These are phyloP conservation scores for Melampsora larici-populina DNA, from an alignment of 1,284 basidiomycete species.

Conservation along the genomic window DNA sequence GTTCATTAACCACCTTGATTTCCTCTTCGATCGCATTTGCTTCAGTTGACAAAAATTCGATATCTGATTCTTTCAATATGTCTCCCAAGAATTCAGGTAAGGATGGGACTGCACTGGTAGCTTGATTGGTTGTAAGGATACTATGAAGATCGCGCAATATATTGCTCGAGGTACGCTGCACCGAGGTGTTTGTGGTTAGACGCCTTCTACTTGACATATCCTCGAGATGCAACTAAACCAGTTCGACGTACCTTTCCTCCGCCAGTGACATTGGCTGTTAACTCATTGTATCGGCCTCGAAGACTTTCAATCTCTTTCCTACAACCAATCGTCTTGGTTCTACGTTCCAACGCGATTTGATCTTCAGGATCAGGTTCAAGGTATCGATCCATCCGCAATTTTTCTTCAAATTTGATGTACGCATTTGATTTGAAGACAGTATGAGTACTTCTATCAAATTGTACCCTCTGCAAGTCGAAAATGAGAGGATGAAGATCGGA, in stretches of 20 bases:
- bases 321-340: constrained; percentile 66
- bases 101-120: constrained; percentile 49
- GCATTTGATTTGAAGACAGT: constrained; percentile 94
- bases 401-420: constrained; percentile 83
- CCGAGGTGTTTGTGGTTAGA: not conserved
- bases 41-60: constrained; percentile 55
- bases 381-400: constrained; percentile 87
- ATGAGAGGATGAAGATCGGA: not conserved
- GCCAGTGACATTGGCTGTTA: constrained; percentile 63
- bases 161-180: constrained; percentile 60
- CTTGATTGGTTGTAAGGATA: constrained; percentile 32
- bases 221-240: constrained; percentile 11
- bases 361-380: constrained; percentile 66
- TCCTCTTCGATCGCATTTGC: constrained; percentile 56
- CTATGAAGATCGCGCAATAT: constrained; percentile 57
- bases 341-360: constrained; percentile 61
- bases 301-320: constrained; percentile 61
- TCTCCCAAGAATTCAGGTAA: constrained; percentile 44
- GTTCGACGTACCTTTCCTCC: constrained; percentile 55
- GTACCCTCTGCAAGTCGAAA: constrained; percentile 68
- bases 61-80: constrained; percentile 55
- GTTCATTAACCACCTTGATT: constrained; percentile 63
- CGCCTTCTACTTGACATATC: not conserved
- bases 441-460: constrained; percentile 85
- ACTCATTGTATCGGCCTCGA: constrained; percentile 65